A percentile compares a stretch with the other conserved stretches of the same genome.
Conservation (phyloP, 768 basidiomycete genomes). For the Suillus weaverae region DNA sequence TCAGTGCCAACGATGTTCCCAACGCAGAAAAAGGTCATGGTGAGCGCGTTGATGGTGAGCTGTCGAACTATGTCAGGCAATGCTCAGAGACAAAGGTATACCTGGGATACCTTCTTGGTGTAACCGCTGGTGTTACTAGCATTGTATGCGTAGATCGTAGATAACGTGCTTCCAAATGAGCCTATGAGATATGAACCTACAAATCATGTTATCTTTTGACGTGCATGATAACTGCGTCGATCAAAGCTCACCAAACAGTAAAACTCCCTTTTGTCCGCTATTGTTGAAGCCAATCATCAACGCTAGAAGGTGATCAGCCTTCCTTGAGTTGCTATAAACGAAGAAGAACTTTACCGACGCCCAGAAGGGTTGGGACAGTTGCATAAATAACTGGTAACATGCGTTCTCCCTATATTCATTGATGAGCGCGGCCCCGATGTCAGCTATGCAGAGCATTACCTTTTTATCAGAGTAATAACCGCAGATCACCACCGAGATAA, state of each 20-base stretch:
- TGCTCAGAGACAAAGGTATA: neutral
- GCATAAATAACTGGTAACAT: conserved; percentile 25
- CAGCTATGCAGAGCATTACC: conserved; percentile 1
- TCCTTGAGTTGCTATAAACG: neutral
- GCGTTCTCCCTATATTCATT: conserved; percentile 12
- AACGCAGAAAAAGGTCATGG: conserved; percentile 17
- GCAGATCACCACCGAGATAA: conserved; percentile 19
- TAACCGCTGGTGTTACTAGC: conserved; percentile 26
- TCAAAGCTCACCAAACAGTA: conserved; percentile 18
- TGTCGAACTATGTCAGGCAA: neutral
- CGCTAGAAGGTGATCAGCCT: conserved; percentile 7
- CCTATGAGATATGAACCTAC: conserved; percentile 21
- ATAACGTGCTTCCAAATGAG: conserved; percentile 27
- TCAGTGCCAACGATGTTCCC: conserved; percentile 26
- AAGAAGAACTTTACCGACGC: conserved; percentile 11
- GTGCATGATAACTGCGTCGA: neutral
- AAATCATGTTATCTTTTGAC: neutral
- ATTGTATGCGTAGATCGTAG: conserved; percentile 27
- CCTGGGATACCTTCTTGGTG: conserved; percentile 27
- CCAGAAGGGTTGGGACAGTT: conserved; percentile 21
- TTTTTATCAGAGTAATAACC: conserved; percentile 26
- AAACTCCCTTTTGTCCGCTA: conserved; percentile 20
- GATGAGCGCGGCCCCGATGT: neutral
- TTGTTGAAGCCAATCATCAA: conserved; percentile 25
- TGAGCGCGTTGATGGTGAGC: conserved; percentile 23